These are phyloP conservation scores for Sophora flavescens DNA, from an alignment of 306 rosid genomes.

Conservation along the genomic window DNA sequence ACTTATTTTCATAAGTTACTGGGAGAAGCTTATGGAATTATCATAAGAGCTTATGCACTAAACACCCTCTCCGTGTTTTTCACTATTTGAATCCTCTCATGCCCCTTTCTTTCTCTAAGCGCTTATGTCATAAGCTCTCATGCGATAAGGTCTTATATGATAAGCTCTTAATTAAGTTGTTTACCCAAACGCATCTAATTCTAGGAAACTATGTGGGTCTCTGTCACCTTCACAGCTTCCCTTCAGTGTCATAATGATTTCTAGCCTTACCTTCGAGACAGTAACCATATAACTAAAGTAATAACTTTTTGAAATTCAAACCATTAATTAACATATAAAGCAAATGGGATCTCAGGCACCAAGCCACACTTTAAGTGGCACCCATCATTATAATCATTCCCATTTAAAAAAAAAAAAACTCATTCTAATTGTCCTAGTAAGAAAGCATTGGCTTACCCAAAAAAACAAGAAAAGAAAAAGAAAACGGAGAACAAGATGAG, in stretches of 20 bases:
- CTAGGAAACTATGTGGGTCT: constrained; percentile 22
- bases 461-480: not conserved
- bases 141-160: too few relatives aligned
- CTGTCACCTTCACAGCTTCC: constrained; percentile 3
- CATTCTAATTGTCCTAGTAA: constrained; percentile 50
- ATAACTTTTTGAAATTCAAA: constrained; percentile 54
- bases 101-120: too few relatives aligned
- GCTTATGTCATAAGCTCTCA: too few relatives aligned
- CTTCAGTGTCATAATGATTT: constrained; percentile 41
- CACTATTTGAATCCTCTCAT: too few relatives aligned
- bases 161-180: too few relatives aligned
- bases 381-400: constrained; percentile 59
- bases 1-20: too few relatives aligned
- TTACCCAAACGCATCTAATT: too few relatives aligned
- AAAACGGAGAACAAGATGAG: constrained; percentile 27
- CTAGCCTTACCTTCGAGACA: constrained; percentile 37
- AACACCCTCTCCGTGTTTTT: too few relatives aligned
- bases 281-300: constrained; percentile 28
- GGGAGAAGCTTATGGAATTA: too few relatives aligned
- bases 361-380: constrained; percentile 56
- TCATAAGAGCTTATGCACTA: too few relatives aligned
- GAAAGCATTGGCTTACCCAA: constrained; percentile 55
- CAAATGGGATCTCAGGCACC: constrained; percentile 53
- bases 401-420: constrained; percentile 32
- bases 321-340: constrained; percentile 66